Evolutionary conservation across 169 alveolate species (phyloP).

Genomic region (Toxoplasma gondii): DNA sequence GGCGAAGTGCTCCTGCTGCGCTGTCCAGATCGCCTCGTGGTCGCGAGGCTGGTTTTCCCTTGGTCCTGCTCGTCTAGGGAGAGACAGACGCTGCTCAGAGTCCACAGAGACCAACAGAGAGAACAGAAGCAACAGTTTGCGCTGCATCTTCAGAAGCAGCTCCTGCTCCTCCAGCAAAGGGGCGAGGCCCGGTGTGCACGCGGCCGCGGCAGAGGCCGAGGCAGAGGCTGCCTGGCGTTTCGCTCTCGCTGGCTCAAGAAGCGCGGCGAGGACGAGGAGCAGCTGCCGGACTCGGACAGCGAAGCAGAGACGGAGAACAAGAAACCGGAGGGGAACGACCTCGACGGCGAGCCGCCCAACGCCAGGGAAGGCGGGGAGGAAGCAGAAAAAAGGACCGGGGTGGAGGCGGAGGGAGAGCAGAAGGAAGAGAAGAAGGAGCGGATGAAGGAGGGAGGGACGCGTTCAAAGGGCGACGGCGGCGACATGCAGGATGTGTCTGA

Average conservation of each 20-base stretch:
- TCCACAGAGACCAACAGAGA: slow-evolving; percentile 7
- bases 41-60: slow-evolving; percentile 1
- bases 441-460: not conserved
- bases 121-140: not conserved
- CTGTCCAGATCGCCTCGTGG: slow-evolving; percentile 13
- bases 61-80: not conserved
- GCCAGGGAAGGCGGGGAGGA: not conserved
- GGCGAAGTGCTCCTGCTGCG: slow-evolving; percentile 49
- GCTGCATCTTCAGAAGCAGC: slow-evolving; percentile 39
- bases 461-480: too few relatives aligned
- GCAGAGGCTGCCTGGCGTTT: not conserved
- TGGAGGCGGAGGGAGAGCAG: not conserved
- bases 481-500: too few relatives aligned
- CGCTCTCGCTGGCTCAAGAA: not conserved
- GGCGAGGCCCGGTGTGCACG: not conserved
- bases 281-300: not conserved
- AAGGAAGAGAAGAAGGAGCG: not conserved
- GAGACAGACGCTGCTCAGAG: not conserved
- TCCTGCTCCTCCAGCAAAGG: not conserved
- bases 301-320: not conserved
- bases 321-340: not conserved
- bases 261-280: not conserved
- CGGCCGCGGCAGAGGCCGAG: slow-evolving; percentile 10
- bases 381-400: not conserved
- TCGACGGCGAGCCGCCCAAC: not conserved